phyloP scores from a whole-genome alignment of 179 eudicot species.

The Spergularia azorica region DNA sequence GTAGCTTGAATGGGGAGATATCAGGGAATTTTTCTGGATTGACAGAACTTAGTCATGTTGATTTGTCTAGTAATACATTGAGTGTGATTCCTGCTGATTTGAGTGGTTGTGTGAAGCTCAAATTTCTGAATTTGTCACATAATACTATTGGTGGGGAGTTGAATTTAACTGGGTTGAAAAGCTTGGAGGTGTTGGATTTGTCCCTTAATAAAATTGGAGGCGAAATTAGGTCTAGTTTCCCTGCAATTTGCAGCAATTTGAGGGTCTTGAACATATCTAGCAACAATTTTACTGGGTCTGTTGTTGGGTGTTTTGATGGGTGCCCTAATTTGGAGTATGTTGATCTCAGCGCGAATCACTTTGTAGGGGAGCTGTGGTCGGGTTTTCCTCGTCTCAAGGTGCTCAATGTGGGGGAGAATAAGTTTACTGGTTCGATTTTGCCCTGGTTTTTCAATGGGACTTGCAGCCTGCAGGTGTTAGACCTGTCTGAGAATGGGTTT shows the following conservation, averaged over 20 bases:
- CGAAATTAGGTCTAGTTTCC: slow-evolving; percentile 47
- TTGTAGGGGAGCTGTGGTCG: slow-evolving; percentile 62
- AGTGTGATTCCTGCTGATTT: slow-evolving; percentile 58
- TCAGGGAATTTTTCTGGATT: slow-evolving; percentile 74
- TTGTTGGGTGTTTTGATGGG: slow-evolving; percentile 41
- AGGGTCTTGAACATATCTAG: slow-evolving; percentile 64
- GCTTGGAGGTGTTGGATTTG: slow-evolving; percentile 72
- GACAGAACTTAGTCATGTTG: slow-evolving; percentile 55
- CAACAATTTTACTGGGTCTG: slow-evolving; percentile 68
- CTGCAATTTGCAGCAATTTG: slow-evolving; percentile 54
- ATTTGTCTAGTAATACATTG: slow-evolving; percentile 72
- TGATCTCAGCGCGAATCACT: slow-evolving; percentile 74
- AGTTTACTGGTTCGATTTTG: slow-evolving; percentile 43
- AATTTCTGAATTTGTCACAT: slow-evolving; percentile 66
- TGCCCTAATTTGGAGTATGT: slow-evolving; percentile 61
- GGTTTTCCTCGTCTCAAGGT: slow-evolving; percentile 51
- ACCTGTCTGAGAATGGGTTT: slow-evolving; percentile 68
- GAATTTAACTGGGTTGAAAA: slow-evolving; percentile 60
- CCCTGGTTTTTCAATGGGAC: slow-evolving; percentile 40
- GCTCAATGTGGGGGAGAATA: slow-evolving; percentile 61
- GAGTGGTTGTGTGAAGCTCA: slow-evolving; percentile 57
- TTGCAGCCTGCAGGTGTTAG: slow-evolving; percentile 60
- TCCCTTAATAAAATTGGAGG: slow-evolving; percentile 60
- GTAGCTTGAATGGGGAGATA: slow-evolving; percentile 54
- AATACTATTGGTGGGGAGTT: slow-evolving; percentile 63